Conservation (phyloP, 1,139 yeast genomes). For the Hyphopichia buzzinii region DNA sequence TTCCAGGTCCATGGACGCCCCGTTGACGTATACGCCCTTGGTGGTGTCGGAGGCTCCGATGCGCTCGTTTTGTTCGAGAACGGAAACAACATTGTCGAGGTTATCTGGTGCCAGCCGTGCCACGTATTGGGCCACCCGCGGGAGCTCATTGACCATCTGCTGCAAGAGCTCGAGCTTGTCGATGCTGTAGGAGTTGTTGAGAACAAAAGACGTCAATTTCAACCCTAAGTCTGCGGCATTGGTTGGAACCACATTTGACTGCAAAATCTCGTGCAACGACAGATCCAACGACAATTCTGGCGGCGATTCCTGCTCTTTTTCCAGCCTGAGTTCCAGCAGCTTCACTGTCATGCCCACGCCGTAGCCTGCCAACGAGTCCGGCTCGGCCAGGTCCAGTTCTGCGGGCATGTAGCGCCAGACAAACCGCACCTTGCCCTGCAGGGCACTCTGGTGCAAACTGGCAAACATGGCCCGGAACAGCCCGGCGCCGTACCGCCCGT, state of each 20-base stretch:
- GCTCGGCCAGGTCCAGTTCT: too few relatives aligned
- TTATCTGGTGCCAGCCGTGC: constrained; percentile 13
- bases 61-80: constrained; percentile 26
- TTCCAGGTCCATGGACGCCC: constrained; percentile 47
- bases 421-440: constrained; percentile 65
- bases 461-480: constrained; percentile 57
- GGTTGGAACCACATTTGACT: constrained; percentile 13
- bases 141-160: constrained; percentile 47
- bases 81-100: constrained; percentile 17
- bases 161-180: constrained; percentile 33
- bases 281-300: background rate
- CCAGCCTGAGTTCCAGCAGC: too few relatives aligned
- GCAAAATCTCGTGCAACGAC: background rate
- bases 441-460: constrained; percentile 59
- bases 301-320: constrained; percentile 16
- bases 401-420: constrained; percentile 68
- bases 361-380: constrained; percentile 59
- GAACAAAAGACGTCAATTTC: constrained; percentile 45
- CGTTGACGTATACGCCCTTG: constrained; percentile 61
- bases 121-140: constrained; percentile 41
- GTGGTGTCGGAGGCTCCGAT: constrained; percentile 37
- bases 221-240: constrained; percentile 39
- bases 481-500: constrained; percentile 51
- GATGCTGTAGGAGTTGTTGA: constrained; percentile 23
- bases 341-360: constrained; percentile 64